Percentiles rank a stretch among this genome's conserved stretches.
Evolutionary conservation across 2,329 filamentous ascomycete genomes (phyloP).

Genomic region (Ramularia endophylla): DNA sequence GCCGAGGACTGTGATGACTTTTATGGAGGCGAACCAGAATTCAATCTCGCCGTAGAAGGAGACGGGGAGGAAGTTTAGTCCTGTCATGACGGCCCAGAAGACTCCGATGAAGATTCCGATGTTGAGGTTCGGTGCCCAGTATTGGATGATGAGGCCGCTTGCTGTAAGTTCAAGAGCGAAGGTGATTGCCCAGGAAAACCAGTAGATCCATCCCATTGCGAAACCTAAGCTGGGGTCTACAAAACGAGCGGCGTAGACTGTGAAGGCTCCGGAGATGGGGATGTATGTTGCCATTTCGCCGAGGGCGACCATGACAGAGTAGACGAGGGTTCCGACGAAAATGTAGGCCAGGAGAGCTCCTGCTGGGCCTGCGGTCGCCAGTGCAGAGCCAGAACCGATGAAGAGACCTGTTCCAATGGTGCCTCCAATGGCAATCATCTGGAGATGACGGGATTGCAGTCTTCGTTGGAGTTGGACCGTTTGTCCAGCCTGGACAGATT

Average conservation of each 20-base stretch:
- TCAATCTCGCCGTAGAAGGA: slow-evolving; percentile 49
- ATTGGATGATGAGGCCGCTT: slow-evolving; percentile 34
- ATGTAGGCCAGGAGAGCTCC: slow-evolving; percentile 41
- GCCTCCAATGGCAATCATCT: slow-evolving; percentile 35
- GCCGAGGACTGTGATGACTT: slow-evolving; percentile 48
- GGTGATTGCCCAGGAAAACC: slow-evolving; percentile 39
- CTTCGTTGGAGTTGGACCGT: slow-evolving; percentile 31
- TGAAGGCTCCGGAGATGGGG: slow-evolving; percentile 51
- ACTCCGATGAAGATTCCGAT: slow-evolving; percentile 34
- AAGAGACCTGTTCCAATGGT: slow-evolving; percentile 29
- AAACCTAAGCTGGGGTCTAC: slow-evolving; percentile 43
- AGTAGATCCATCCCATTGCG: slow-evolving; percentile 44
- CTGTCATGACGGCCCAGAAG: slow-evolving; percentile 35
- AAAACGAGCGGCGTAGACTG: slow-evolving; percentile 43
- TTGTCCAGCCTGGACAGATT: slow-evolving; percentile 17
- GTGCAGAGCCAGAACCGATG: slow-evolving; percentile 35
- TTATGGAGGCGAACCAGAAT: slow-evolving; percentile 49
- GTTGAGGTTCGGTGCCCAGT: slow-evolving; percentile 37
- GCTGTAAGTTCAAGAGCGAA: slow-evolving; percentile 36
- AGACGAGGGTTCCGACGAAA: slow-evolving; percentile 42
- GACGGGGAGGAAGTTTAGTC: slow-evolving; percentile 46
- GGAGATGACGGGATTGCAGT: slow-evolving; percentile 32
- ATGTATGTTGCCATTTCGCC: slow-evolving; percentile 59
- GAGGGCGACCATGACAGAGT: slow-evolving; percentile 43
- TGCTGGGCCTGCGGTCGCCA: slow-evolving; percentile 36